phyloP scores from a whole-genome alignment of 1,139 yeast species.

The Hyphopichia khmerensis region DNA sequence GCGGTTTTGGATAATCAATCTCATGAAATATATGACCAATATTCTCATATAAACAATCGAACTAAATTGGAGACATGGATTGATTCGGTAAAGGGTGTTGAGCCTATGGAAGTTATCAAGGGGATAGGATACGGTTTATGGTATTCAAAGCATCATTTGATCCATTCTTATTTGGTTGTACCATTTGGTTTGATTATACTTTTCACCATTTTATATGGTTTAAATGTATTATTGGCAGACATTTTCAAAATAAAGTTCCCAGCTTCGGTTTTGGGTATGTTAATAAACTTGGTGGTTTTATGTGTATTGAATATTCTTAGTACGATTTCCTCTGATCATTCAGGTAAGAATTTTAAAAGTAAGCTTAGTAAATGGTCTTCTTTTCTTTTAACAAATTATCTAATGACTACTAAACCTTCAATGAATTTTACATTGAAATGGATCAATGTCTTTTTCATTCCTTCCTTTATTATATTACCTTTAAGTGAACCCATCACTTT shows the following conservation, averaged over 20 bases:
- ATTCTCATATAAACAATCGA: neutral
- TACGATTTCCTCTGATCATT: neutral
- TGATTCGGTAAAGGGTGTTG: constrained; percentile 1
- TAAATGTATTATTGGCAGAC: constrained; percentile 51
- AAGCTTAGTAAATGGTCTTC: constrained; percentile 26
- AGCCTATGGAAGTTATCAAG: constrained; percentile 8
- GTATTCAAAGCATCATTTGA: constrained; percentile 29
- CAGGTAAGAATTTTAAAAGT: constrained; percentile 6
- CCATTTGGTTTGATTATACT: constrained; percentile 37
- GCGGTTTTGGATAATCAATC: neutral
- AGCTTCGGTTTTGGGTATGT: constrained; percentile 74
- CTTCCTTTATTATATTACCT: constrained; percentile 72
- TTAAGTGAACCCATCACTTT: constrained; percentile 62
- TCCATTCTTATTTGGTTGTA: constrained; percentile 33
- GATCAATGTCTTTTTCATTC: constrained; percentile 79
- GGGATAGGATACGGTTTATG: constrained; percentile 26
- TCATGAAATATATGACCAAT: neutral
- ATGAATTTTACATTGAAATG: constrained; percentile 70
- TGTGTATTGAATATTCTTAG: constrained; percentile 30
- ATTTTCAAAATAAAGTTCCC: constrained; percentile 62
- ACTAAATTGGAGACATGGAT: neutral
- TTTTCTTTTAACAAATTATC: constrained; percentile 38
- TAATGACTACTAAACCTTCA: constrained; percentile 56
- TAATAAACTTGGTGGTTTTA: constrained; percentile 53
- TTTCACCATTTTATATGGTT: constrained; percentile 56